phyloP scores from a whole-genome alignment of 176 grass and related monocot genomes.

The Oryza nivara region DNA sequence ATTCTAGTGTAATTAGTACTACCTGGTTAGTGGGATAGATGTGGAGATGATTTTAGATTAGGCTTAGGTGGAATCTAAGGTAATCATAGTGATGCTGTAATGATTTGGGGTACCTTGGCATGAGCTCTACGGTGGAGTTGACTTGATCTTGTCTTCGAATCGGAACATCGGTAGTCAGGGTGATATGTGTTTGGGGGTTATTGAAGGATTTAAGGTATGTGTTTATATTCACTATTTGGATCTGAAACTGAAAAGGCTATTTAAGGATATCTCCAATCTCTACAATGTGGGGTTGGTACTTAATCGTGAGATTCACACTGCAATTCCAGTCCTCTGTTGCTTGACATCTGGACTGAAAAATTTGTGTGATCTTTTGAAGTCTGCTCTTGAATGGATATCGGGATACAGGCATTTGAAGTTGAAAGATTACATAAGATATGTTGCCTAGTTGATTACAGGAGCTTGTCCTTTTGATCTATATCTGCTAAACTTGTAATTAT shows the following conservation, averaged over 20 bases:
- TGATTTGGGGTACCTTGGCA: not conserved
- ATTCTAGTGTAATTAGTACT: not conserved
- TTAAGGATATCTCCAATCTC: not conserved
- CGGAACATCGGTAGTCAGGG: not conserved
- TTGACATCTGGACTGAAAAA: not conserved
- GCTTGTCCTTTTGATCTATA: not conserved
- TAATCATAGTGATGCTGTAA: not conserved
- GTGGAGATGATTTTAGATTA: not conserved
- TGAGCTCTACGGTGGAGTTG: constrained; percentile 3
- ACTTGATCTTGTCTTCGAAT: not conserved
- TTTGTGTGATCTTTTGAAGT: not conserved
- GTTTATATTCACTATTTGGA: not conserved
- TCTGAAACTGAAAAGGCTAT: not conserved
- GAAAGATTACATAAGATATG: not conserved
- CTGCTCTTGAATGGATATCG: not conserved
- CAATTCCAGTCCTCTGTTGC: not conserved
- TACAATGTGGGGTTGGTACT: not conserved
- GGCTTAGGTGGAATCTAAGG: not conserved
- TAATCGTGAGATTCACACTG: not conserved
- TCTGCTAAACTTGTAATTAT: not conserved
- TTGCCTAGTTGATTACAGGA: not conserved
- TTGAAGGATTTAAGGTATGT: not conserved
- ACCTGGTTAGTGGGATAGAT: not conserved
- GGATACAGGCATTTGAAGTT: not conserved
- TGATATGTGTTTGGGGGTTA: not conserved